Conservation (phyloP, 176 grass and related monocot species). For the Rhynchospora breviuscula region DNA sequence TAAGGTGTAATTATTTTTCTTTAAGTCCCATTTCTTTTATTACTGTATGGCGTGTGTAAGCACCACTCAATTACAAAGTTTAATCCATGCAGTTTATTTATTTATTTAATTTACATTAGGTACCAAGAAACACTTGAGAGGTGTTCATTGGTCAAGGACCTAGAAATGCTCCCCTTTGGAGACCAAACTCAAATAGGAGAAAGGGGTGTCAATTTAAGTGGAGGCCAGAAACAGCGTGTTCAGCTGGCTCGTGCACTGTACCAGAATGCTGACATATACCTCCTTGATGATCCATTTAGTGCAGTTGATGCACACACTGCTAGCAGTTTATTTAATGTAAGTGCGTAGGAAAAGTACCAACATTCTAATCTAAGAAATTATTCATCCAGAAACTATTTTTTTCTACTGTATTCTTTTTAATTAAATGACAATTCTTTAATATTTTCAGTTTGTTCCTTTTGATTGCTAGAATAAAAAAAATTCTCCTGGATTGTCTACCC, state of each 20-base stretch:
- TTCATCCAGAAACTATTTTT: background rate
- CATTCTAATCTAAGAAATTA: background rate
- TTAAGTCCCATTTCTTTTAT: background rate
- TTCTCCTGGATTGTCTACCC: background rate
- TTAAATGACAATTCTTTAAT: background rate
- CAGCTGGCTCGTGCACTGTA: slow-evolving; percentile 91
- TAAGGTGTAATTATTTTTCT: background rate
- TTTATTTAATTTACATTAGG: slow-evolving; percentile 6
- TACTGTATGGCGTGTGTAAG: background rate
- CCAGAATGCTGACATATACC: slow-evolving; percentile 77
- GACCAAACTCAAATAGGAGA: slow-evolving; percentile 84
- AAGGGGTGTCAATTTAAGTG: slow-evolving; percentile 87
- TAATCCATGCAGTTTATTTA: background rate
- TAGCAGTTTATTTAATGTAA: slow-evolving; percentile 83
- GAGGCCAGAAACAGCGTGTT: slow-evolving; percentile 90
- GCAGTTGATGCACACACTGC: slow-evolving; percentile 88
- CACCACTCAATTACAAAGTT: background rate
- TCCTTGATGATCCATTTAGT: slow-evolving; percentile 97
- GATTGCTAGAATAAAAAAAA: background rate
- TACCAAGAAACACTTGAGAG: slow-evolving; percentile 63
- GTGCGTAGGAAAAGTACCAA: background rate
- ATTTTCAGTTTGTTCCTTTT: background rate
- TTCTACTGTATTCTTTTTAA: background rate
- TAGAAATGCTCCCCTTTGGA: slow-evolving; percentile 69
- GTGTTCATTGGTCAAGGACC: slow-evolving; percentile 73